Evolutionary conservation across 768 basidiomycete genomes (phyloP), one percentile per base, ranked within the genome.

Genomic region (Amanita brunnescens): DNA sequence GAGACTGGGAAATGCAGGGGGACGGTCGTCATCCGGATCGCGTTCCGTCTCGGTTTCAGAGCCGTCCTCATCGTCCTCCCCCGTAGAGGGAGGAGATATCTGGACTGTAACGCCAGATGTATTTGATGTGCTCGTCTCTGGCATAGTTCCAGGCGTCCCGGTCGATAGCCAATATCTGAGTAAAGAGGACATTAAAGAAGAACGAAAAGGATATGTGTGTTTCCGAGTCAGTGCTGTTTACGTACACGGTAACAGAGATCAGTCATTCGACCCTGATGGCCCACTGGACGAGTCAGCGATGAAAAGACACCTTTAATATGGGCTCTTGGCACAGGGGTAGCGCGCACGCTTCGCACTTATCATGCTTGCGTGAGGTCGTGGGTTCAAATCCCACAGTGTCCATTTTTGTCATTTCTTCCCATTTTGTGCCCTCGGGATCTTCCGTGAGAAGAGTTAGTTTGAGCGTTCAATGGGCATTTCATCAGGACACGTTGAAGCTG

Each of bases 1-100:
- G 3, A 80, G 68, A 47, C 76, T 77, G 21, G 89, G 89, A 62
- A 91, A 91, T 1, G 81, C 78, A 9, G 89, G 88, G 6, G 88
- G 82, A 10, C 59, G 58, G 57, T 89, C 79, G 53, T 83, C 75
- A 49, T 74, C 69, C 9, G 68, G 69, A 45, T 62, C 67, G 52
- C 69, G 66, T 21, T 51, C 49, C 7, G 44, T 55, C 58, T 69
- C 67, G 2, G 62, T 69, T 55, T 62, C 73, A 56, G 64, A 65
- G 13, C 65, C 67, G 5, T 62, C 62, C 0, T 55, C 69, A 26
- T 70, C 71, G 12, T 70, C 75, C 47, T 76, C 73, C 54, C 75
- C 71, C 7, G 67, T 61, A 29, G 66, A 70, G 39, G 73, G 73
- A 12, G 75, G 74, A 26, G 69, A 62, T 52, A 57, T 66, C 44